Evolutionary conservation across 768 basidiomycete species (phyloP).

Genomic region (Suillus americanus): DNA sequence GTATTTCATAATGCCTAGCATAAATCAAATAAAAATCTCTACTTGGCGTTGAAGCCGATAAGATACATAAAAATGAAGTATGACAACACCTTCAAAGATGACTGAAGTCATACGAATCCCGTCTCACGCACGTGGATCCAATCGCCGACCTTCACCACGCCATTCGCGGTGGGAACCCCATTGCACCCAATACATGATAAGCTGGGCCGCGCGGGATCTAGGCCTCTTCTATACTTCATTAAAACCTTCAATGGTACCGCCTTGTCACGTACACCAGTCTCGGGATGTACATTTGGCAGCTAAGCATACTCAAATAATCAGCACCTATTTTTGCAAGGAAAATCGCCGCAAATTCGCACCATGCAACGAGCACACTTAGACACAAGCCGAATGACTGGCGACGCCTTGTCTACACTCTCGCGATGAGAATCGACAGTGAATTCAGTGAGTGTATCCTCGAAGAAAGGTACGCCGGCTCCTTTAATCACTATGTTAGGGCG

Average conservation of each 20-base stretch:
- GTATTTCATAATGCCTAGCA: background rate
- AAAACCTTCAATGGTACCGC: slow-evolving; percentile 77
- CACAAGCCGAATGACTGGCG: slow-evolving; percentile 51
- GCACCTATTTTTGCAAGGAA: slow-evolving; percentile 7
- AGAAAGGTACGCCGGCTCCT: slow-evolving; percentile 65
- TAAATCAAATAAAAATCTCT: background rate
- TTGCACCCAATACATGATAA: slow-evolving; percentile 71
- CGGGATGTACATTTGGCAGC: slow-evolving; percentile 73
- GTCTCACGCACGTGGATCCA: slow-evolving; percentile 48
- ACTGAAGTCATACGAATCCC: slow-evolving; percentile 20
- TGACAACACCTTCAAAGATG: background rate
- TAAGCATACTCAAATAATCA: slow-evolving; percentile 26
- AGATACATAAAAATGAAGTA: background rate
- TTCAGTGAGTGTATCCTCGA: slow-evolving; percentile 70
- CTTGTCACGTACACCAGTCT: slow-evolving; percentile 62
- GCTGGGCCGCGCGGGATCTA: slow-evolving; percentile 48
- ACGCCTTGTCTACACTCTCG: slow-evolving; percentile 17
- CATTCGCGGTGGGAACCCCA: slow-evolving; percentile 49
- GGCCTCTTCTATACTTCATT: slow-evolving; percentile 67
- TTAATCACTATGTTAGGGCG: slow-evolving; percentile 72
- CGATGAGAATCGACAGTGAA: slow-evolving; percentile 47
- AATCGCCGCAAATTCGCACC: slow-evolving; percentile 42
- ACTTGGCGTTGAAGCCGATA: background rate
- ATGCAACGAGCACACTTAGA: slow-evolving; percentile 71
- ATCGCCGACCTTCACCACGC: slow-evolving; percentile 64